Percentiles rank a stretch among this genome's conserved stretches.
Evolutionary conservation across 2,329 filamentous ascomycete genomes (phyloP).

Genomic region (Exserohilum rostratum): DNA sequence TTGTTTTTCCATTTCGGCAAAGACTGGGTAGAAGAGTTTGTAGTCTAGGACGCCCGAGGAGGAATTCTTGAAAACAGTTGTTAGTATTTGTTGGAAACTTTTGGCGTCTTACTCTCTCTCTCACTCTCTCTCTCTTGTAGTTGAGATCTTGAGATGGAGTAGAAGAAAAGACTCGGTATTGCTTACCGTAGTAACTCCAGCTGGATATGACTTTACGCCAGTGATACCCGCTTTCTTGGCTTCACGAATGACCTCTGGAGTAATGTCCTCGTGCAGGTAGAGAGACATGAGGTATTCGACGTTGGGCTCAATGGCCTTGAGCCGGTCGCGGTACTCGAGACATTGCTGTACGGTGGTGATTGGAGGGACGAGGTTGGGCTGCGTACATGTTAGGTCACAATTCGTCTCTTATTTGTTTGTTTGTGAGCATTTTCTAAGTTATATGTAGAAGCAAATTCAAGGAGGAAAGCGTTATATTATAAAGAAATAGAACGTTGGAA

Average conservation of each 20-base stretch:
- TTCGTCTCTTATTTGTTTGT: neutral
- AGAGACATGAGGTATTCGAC: constrained; percentile 60
- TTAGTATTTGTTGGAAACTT: no score
- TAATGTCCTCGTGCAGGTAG: constrained; percentile 58
- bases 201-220: constrained; percentile 73
- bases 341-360: constrained; percentile 57
- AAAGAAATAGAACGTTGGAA: neutral
- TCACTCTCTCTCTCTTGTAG: neutral
- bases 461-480: no score
- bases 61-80: constrained; percentile 54
- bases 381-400: neutral
- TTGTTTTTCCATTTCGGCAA: constrained; percentile 86
- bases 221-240: constrained; percentile 74
- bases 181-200: constrained; percentile 49
- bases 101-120: neutral
- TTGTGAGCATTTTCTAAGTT: no score
- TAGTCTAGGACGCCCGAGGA: constrained; percentile 72
- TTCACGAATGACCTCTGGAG: constrained; percentile 65
- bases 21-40: constrained; percentile 76
- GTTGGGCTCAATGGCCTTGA: constrained; percentile 54
- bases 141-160: no score
- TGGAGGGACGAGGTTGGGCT: constrained; percentile 59
- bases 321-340: constrained; percentile 53
- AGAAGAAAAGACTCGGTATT: neutral
- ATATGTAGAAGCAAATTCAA: no score